Evolutionary conservation across 495 filamentous ascomycete species (phyloP).

Genomic region (Aspergillus nanangensis): DNA sequence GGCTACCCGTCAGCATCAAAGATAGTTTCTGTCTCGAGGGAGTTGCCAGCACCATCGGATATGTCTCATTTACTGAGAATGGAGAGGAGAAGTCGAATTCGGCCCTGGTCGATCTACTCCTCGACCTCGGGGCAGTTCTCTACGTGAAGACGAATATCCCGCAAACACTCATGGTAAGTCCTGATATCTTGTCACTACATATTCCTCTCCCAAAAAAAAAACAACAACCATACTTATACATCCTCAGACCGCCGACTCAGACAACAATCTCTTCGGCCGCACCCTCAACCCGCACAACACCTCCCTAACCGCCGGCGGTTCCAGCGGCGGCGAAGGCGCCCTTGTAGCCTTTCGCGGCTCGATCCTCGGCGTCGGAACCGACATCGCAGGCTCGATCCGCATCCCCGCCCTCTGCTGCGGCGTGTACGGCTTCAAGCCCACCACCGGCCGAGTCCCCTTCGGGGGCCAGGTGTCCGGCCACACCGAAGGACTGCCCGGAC

Average conservation of each 20-base stretch:
- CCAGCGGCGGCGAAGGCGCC: slow-evolving; percentile 61
- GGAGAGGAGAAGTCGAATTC: slow-evolving; percentile 36
- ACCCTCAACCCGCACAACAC: slow-evolving; percentile 54
- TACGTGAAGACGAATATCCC: slow-evolving; percentile 61
- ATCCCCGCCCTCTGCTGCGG: slow-evolving; percentile 59
- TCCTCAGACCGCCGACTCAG: slow-evolving; percentile 37
- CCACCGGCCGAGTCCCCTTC: slow-evolving; percentile 46
- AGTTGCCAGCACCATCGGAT: slow-evolving; percentile 27
- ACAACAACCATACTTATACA: too few species aligned
- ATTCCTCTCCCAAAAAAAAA: too few species aligned
- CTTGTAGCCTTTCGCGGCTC: slow-evolving; percentile 54
- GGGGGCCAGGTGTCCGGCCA: slow-evolving; percentile 29
- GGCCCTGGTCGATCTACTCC: slow-evolving; percentile 30
- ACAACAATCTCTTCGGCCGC: slow-evolving; percentile 35
- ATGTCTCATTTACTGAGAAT: slow-evolving; percentile 47
- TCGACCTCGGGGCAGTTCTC: slow-evolving; percentile 41
- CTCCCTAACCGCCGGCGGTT: slow-evolving; percentile 50
- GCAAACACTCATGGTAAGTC: slow-evolving; percentile 37
- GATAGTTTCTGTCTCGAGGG: slow-evolving; percentile 55
- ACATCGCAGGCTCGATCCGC: slow-evolving; percentile 61
- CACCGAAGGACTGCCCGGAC: slow-evolving; percentile 40
- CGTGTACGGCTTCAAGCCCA: slow-evolving; percentile 60
- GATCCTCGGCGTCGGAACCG: slow-evolving; percentile 60
- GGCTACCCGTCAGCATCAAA: slow-evolving; percentile 60
- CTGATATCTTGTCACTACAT: too few species aligned